These are phyloP conservation scores for Hanseniaspora sp. DNA, from an alignment of 1,139 yeast genomes.

Conservation along the genomic window DNA sequence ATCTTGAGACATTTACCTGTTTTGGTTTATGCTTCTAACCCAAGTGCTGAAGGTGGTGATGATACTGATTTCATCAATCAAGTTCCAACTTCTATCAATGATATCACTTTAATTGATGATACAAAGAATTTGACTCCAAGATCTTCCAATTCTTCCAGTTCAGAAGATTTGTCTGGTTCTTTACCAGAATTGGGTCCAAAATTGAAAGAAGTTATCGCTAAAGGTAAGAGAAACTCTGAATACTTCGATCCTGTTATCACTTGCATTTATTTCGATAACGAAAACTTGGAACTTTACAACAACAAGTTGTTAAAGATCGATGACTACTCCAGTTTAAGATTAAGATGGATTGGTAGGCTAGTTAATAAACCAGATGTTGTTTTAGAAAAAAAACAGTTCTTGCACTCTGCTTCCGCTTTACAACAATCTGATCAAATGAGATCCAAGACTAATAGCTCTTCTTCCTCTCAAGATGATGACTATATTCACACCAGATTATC, in stretches of 20 bases:
- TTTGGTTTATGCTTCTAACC: conserved; percentile 52
- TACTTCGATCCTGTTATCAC: conserved; percentile 74
- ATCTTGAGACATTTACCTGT: conserved; percentile 90
- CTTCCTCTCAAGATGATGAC: conserved; percentile 17
- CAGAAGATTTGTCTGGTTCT: not conserved
- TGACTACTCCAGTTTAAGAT: conserved; percentile 64
- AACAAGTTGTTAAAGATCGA: conserved; percentile 63
- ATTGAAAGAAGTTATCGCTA: conserved; percentile 25
- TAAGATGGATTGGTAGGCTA: conserved; percentile 85
- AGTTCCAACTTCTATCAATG: conserved; percentile 11
- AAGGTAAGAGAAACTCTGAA: conserved; percentile 34
- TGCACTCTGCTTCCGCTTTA: conserved; percentile 40
- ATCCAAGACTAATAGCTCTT: conserved; percentile 4
- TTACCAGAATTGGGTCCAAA: conserved; percentile 18
- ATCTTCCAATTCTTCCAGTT: not conserved
- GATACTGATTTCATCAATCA: conserved; percentile 18
- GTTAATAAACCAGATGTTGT: conserved; percentile 63
- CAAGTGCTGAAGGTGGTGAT: conserved; percentile 24
- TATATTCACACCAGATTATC: conserved; percentile 40
- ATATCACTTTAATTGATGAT: conserved; percentile 1
- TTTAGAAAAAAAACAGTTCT: conserved; percentile 64
- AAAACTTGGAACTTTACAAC: conserved; percentile 73
- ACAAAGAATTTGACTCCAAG: not conserved
- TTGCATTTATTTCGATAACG: conserved; percentile 78
- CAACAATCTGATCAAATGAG: conserved; percentile 18